These are phyloP conservation scores for Nicotiana sylvestris DNA, from an alignment of 257 asterid species.

Conservation along the genomic window DNA sequence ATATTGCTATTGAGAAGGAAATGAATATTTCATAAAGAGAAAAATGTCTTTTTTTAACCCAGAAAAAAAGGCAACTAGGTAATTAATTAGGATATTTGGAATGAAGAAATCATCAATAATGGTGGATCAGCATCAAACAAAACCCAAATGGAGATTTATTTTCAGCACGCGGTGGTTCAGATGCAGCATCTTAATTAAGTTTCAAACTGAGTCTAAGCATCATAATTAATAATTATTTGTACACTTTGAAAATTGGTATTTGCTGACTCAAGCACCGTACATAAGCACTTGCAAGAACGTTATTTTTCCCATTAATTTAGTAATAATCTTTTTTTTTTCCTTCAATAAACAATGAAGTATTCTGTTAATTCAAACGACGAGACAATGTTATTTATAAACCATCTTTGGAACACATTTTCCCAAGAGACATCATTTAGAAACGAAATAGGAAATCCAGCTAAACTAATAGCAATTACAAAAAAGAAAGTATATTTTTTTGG, in stretches of 20 bases:
- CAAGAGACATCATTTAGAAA: too few species aligned
- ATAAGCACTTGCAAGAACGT: conserved; percentile 13
- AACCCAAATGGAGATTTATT: neutral
- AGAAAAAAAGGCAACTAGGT: neutral
- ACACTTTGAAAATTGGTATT: neutral
- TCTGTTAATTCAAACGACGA: neutral
- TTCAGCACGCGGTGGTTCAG: neutral
- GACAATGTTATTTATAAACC: too few species aligned
- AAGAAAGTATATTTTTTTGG: too few species aligned
- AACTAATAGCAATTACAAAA: too few species aligned
- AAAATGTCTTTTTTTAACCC: too few species aligned
- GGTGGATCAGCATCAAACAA: neutral
- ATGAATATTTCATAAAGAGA: too few species aligned
- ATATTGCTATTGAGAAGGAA: too few species aligned
- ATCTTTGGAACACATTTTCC: too few species aligned
- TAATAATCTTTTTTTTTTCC: too few species aligned
- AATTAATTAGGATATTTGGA: neutral
- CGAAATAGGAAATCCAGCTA: too few species aligned
- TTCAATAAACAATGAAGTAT: too few species aligned
- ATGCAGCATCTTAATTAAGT: neutral
- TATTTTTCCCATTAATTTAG: neutral
- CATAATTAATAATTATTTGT: neutral
- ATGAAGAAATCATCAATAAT: neutral
- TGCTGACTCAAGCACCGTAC: conserved; percentile 9
- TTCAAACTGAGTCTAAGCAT: neutral